Base-by-base conservation (phyloP, 1,139 yeast genomes). In the Petasospora fabianii region DNA sequence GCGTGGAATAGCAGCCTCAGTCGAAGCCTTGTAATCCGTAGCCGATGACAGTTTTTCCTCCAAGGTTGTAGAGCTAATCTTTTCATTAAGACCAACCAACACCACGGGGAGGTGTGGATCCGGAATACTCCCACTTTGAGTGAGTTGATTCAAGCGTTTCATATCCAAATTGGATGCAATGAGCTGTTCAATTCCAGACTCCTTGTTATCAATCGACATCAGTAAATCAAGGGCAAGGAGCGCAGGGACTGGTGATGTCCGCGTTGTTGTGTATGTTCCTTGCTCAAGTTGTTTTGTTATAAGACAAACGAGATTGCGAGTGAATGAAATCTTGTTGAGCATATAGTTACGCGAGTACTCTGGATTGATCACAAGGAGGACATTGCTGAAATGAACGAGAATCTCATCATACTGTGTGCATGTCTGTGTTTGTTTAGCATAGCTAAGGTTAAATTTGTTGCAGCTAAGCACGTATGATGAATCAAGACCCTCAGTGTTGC, bases 381-480 rank as follows among this genome's bases (percentile, higher is more conserved):
- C 51, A 31, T 54, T 53, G 0, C 56, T 57, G 36, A 50, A 52
- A 29, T 48, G 53, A 33, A 48, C 50, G 12, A 54, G 33, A 9
- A 53, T 53, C 27, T 50, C 50, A 39, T 54, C 55, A 35, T 54
- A 54, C 9, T 48, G 48, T 11, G 46, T 13, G 11, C 44, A 40
- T 8, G 50, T 41, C 4, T 27, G 27, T 4, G 35, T 10, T 14
- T 32, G 38, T 24, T 49, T 47, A 2, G 47, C 38, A 30, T 53
- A 54, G 12, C 44, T 32, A 7, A 50, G 20, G 34, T 50, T 52
- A 30, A 52, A 53, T 32, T 52, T 54, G 39, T 54, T 54, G 28
- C 56, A 54, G 33, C 56, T 49, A 21, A 54, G 38, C 2, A 54
- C 57, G 30, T 42, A 52, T 1, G 48, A 43, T 17, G 54, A 48